phyloP scores from a whole-genome alignment of 192 early-diverging fungal species.

The Thoreauomyces humboldtii region DNA sequence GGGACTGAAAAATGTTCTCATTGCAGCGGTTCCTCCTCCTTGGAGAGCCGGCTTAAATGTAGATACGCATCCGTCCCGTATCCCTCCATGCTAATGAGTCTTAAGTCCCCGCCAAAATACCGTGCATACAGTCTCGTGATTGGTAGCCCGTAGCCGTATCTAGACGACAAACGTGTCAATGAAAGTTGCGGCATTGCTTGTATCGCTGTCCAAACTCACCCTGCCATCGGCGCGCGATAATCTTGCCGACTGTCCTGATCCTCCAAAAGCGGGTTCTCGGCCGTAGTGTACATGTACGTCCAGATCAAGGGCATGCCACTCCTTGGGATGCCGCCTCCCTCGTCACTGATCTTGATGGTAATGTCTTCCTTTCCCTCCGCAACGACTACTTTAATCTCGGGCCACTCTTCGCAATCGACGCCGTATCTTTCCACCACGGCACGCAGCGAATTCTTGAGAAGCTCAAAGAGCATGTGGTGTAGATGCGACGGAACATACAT shows the following conservation, averaged over 20 bases:
- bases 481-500: slow-evolving; percentile 95
- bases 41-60: not conserved
- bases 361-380: slow-evolving; percentile 75
- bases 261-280: slow-evolving; percentile 43
- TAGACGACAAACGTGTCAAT: too few species aligned
- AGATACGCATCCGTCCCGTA: slow-evolving; percentile 87
- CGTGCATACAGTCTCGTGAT: slow-evolving; percentile 85
- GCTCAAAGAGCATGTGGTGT: slow-evolving; percentile 97
- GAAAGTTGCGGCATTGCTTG: too few species aligned
- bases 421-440: slow-evolving; percentile 92
- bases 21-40: not conserved
- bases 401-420: slow-evolving; percentile 79
- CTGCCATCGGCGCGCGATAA: slow-evolving; percentile 54
- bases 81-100: slow-evolving; percentile 93
- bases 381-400: slow-evolving; percentile 92
- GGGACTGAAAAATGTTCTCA: not conserved
- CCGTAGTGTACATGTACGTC: slow-evolving; percentile 84
- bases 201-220: slow-evolving; percentile 35
- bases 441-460: slow-evolving; percentile 94
- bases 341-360: slow-evolving; percentile 94
- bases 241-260: slow-evolving; percentile 31
- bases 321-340: slow-evolving; percentile 90
- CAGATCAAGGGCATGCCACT: slow-evolving; percentile 87
- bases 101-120: slow-evolving; percentile 95
- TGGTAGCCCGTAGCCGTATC: slow-evolving; percentile 96